Evolutionary conservation across 495 filamentous ascomycete species (phyloP).

Genomic region (Talaromyces stipitatus): DNA sequence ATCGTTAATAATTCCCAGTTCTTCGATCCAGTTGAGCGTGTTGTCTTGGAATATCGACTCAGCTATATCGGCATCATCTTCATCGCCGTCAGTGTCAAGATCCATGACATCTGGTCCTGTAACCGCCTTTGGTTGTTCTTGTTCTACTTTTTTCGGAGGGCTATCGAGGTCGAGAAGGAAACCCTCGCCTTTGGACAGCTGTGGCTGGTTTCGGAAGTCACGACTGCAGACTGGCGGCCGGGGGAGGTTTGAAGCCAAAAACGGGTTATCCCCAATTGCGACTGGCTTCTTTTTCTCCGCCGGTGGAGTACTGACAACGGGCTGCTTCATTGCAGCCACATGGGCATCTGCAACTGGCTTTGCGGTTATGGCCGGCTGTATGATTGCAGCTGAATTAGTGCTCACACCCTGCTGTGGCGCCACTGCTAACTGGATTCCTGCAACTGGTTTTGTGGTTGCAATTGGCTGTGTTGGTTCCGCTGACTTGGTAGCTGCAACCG

Average conservation of each 20-base stretch:
- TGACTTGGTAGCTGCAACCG: neutral
- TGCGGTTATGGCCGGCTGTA: neutral
- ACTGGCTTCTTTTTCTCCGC: conserved; percentile 1
- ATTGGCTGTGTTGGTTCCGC: neutral
- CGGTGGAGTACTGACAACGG: no score
- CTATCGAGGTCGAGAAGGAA: conserved; percentile 3
- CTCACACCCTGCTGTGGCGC: no score
- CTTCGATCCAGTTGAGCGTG: neutral
- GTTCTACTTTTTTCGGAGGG: neutral
- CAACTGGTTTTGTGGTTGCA: neutral
- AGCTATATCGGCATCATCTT: neutral
- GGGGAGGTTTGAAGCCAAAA: conserved; percentile 7
- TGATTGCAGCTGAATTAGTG: neutral
- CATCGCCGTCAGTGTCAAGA: neutral
- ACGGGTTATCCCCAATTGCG: neutral
- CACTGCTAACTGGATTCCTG: no score
- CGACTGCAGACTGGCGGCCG: conserved; percentile 1
- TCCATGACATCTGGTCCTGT: neutral
- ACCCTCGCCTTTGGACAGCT: neutral
- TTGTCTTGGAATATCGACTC: neutral
- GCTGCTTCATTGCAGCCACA: no score
- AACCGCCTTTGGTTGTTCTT: neutral
- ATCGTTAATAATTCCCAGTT: neutral
- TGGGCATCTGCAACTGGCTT: neutral
- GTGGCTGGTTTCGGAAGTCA: neutral